A percentile compares a stretch with the other conserved stretches of the same genome.
These are phyloP conservation scores for Cryomyces antarcticus DNA, from an alignment of 495 filamentous ascomycete species.

Conservation along the genomic window DNA sequence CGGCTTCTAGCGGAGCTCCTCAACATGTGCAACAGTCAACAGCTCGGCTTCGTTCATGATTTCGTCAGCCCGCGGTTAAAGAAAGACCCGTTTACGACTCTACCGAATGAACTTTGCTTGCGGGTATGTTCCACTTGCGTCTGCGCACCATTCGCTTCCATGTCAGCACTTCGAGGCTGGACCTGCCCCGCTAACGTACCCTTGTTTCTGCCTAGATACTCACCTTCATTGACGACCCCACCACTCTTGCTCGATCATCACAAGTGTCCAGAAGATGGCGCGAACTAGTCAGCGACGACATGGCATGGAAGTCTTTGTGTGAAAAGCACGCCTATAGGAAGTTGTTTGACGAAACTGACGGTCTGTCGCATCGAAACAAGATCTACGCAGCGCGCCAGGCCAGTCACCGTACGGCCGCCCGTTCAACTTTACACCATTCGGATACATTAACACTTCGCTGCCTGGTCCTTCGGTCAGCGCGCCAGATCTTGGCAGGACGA, in stretches of 20 bases:
- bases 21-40: slow-evolving; percentile 80
- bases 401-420: not conserved
- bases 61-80: slow-evolving; percentile 82
- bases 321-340: slow-evolving; percentile 62
- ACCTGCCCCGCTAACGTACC: not conserved
- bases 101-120: slow-evolving; percentile 84
- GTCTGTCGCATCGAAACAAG: slow-evolving; percentile 28
- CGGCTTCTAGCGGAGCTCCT: slow-evolving; percentile 62
- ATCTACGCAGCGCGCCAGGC: slow-evolving; percentile 18
- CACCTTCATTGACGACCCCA: slow-evolving; percentile 86
- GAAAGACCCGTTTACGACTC: slow-evolving; percentile 78
- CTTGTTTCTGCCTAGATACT: slow-evolving; percentile 37
- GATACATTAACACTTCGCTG: slow-evolving; percentile 5
- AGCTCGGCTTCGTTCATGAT: slow-evolving; percentile 83
- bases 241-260: slow-evolving; percentile 73
- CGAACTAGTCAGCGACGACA: slow-evolving; percentile 84
- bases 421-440: not conserved
- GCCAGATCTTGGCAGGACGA: slow-evolving; percentile 8
- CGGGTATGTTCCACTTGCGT: slow-evolving; percentile 32
- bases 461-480: slow-evolving; percentile 10
- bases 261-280: slow-evolving; percentile 87
- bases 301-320: slow-evolving; percentile 92
- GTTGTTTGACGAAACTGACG: too few species aligned
- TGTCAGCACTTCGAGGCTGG: not conserved
- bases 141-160: not conserved